Percentiles rank a stretch among this genome's conserved stretches.
phyloP scores from a whole-genome alignment of 2,329 filamentous ascomycete genomes.

The Fusarium globosum region DNA sequence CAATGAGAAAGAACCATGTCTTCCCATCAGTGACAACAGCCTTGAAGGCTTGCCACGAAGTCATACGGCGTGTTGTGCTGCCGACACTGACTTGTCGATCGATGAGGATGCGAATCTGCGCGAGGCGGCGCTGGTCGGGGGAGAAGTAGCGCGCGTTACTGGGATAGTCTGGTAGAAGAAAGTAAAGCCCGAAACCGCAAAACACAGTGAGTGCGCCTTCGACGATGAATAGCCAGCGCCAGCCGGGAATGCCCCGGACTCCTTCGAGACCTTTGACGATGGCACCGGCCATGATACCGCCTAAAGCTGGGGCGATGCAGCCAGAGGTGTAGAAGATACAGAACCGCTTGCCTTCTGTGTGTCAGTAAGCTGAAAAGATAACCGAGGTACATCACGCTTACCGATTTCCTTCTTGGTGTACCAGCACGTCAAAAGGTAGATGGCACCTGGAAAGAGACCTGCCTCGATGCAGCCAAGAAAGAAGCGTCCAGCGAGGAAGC shows the following conservation, averaged over 20 bases:
- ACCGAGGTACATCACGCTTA: background rate
- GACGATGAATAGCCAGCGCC: slow-evolving; percentile 29
- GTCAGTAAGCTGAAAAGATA: background rate
- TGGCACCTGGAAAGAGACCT: slow-evolving; percentile 63
- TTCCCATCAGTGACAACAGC: slow-evolving; percentile 15
- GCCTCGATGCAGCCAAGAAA: slow-evolving; percentile 63
- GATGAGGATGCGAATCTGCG: slow-evolving; percentile 8
- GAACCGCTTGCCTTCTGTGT: slow-evolving; percentile 15
- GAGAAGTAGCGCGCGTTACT: slow-evolving; percentile 9
- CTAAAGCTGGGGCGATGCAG: slow-evolving; percentile 20
- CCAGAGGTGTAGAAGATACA: slow-evolving; percentile 34
- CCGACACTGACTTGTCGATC: slow-evolving; percentile 10
- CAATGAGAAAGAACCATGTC: slow-evolving; percentile 59
- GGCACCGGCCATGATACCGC: slow-evolving; percentile 29
- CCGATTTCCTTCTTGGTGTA: slow-evolving; percentile 55
- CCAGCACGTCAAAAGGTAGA: slow-evolving; percentile 66
- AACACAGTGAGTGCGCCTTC: slow-evolving; percentile 21
- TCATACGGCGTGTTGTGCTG: background rate
- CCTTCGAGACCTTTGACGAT: slow-evolving; percentile 24
- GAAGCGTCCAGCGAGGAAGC: slow-evolving; percentile 58
- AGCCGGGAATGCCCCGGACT: slow-evolving; percentile 19
- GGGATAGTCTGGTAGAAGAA: slow-evolving; percentile 29
- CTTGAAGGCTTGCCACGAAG: slow-evolving; percentile 20
- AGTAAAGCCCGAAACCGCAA: slow-evolving; percentile 7
- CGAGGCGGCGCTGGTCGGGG: slow-evolving; percentile 5